Evolutionary conservation across 2,329 filamentous ascomycete genomes (phyloP), one percentile per base, ranked within the genome.

Genomic region (Talaromyces verruculosus): DNA sequence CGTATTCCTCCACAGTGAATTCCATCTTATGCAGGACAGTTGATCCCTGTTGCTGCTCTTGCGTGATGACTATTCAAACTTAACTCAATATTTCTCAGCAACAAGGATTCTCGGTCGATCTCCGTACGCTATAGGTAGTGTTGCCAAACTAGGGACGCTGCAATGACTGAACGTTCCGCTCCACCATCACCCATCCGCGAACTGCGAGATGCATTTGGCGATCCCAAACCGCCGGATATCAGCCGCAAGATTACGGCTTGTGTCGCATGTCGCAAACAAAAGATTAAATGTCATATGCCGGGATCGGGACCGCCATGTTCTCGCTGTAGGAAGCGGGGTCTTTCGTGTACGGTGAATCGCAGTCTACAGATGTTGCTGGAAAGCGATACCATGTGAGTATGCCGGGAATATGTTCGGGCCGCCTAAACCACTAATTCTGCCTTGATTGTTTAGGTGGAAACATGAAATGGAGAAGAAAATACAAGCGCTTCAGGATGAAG

Each of bases 321-420:
- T 6, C 70, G 79, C 15, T 81, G 79, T 69, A 77, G 75, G 69
- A 79, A 78, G 64, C 71, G 77, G 43, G 77, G 76, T 39, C 68
- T 81, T 13, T 71, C 77, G 4, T 81, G 79, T 61, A 77, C 76
- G 0, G 78, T 81, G 17, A 80, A 81, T 67, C 73, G 77, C 43
- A 79, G 76, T 68, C 67, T 81, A 39, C 78, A 81, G 65, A 81
- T 79, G 74, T 69, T 81, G 39, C 68, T 81, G 22, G 78, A 81
- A 63, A 73, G 74, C 47, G 79, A 81, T 69, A 75, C 72, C 22
- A 71, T 71, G 71, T 75, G 22, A 22, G 51, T 35, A 22, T 37
- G n/a, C n/a, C 10, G 8, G 17, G 7, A 11, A 19, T 22, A 3
- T 17, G 0, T 5, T 22, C 5, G 19, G 19, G 19, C 2, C 5